phyloP scores from a whole-genome alignment of 768 basidiomycete species.

The Suillus brevipes region DNA sequence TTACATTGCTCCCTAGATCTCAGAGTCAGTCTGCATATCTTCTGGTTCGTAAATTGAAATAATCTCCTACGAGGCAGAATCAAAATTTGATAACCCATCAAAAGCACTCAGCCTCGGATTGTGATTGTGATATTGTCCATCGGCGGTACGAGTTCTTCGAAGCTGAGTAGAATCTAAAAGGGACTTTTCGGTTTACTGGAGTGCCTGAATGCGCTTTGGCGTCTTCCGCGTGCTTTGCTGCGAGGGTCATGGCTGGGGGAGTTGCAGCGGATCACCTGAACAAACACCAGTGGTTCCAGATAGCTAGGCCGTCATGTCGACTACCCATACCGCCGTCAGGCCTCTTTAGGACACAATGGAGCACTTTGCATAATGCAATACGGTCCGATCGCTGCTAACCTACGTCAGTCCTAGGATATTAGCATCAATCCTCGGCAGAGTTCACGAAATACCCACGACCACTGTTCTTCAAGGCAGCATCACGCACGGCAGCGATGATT shows the following conservation, averaged over 20 bases:
- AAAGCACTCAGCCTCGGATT: background rate
- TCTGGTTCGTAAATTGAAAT: background rate
- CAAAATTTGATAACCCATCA: background rate
- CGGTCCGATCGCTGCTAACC: background rate
- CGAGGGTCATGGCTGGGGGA: background rate
- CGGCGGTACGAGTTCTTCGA: background rate
- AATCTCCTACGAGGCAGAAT: background rate
- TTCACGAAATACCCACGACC: background rate
- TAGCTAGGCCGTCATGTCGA: background rate
- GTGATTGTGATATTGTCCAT: background rate
- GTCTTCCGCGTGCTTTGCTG: background rate
- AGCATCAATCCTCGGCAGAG: background rate
- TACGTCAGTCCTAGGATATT: background rate
- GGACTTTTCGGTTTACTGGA: background rate
- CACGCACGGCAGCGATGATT: background rate
- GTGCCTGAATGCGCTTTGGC: background rate
- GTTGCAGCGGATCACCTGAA: background rate
- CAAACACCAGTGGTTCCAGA: background rate
- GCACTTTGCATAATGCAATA: background rate
- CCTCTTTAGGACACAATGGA: background rate
- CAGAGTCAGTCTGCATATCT: background rate
- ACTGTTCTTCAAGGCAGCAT: background rate
- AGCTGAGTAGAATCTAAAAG: background rate
- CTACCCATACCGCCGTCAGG: background rate
- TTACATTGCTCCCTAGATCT: background rate